Conservation (phyloP, 805 yeast species). For the Candida qinlingensis region DNA sequence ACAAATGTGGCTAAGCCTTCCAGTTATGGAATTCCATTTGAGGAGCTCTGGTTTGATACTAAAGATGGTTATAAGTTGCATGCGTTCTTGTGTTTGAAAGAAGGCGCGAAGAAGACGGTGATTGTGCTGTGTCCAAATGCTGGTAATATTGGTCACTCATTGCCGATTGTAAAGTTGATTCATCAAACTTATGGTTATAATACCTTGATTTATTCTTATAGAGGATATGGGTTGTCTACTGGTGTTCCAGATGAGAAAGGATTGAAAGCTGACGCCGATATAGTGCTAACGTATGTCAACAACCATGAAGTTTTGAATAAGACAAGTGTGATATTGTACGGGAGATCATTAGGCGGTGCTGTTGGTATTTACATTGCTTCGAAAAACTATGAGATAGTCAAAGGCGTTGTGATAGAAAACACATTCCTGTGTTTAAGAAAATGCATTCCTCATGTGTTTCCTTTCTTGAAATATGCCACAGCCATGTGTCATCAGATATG, state of each 20-base stretch:
- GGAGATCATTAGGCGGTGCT: slow-evolving; percentile 93
- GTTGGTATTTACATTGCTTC: slow-evolving; percentile 81
- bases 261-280: slow-evolving; percentile 73
- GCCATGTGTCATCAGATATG: slow-evolving; percentile 72
- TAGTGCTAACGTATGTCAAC: slow-evolving; percentile 55
- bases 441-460: slow-evolving; percentile 70
- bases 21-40: slow-evolving; percentile 58
- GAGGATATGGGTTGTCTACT: slow-evolving; percentile 84
- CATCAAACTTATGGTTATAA: slow-evolving; percentile 60
- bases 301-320: slow-evolving; percentile 47
- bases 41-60: slow-evolving; percentile 55
- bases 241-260: slow-evolving; percentile 78
- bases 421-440: slow-evolving; percentile 76
- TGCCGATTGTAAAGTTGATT: slow-evolving; percentile 73
- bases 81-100: slow-evolving; percentile 55
- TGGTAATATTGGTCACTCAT: slow-evolving; percentile 88
- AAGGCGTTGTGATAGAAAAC: slow-evolving; percentile 76
- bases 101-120: slow-evolving; percentile 59
- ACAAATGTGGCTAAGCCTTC: slow-evolving; percentile 73
- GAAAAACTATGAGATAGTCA: slow-evolving; percentile 41
- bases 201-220: slow-evolving; percentile 78
- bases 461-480: slow-evolving; percentile 51
- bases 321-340: slow-evolving; percentile 64
- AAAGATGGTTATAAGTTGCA: slow-evolving; percentile 66
- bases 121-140: slow-evolving; percentile 87